Conservation (phyloP, 2,329 filamentous ascomycete species). For the Akanthomyces lecanii region DNA sequence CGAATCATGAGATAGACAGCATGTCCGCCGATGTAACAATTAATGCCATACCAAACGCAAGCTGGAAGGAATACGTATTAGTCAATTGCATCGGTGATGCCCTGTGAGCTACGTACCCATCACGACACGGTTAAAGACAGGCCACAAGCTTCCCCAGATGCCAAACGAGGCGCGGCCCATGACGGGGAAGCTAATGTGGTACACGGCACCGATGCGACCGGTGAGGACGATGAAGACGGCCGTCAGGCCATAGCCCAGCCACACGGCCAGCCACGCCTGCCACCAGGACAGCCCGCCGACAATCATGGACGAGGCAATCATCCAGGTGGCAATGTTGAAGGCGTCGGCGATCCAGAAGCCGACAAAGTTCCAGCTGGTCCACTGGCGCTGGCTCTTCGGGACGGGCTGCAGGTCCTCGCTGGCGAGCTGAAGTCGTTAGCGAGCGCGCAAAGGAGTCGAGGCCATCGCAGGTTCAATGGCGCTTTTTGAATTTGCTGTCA, state of each 20-base stretch:
- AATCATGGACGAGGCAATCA: constrained; percentile 84
- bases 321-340: constrained; percentile 91
- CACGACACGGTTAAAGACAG: constrained; percentile 80
- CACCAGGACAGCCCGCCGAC: constrained; percentile 78
- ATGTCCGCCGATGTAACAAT: constrained; percentile 77
- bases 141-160: constrained; percentile 86
- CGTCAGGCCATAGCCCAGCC: constrained; percentile 77
- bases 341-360: constrained; percentile 83
- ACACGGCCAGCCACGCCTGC: constrained; percentile 84
- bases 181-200: constrained; percentile 87
- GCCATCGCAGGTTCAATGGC: background rate
- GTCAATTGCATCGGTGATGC: background rate
- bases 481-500: background rate
- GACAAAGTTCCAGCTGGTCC: constrained; percentile 84
- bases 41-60: constrained; percentile 84
- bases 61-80: constrained; percentile 37
- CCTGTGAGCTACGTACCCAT: constrained; percentile 48
- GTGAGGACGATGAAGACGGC: constrained; percentile 72
- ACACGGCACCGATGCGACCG: constrained; percentile 78
- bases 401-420: constrained; percentile 81
- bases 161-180: constrained; percentile 75
- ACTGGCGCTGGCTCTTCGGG: constrained; percentile 73
- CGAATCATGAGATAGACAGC: constrained; percentile 88
- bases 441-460: background rate
- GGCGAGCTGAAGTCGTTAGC: constrained; percentile 51